These are phyloP conservation scores for Limnanthes douglasii DNA, from an alignment of 345 rosid genomes.

Conservation along the genomic window DNA sequence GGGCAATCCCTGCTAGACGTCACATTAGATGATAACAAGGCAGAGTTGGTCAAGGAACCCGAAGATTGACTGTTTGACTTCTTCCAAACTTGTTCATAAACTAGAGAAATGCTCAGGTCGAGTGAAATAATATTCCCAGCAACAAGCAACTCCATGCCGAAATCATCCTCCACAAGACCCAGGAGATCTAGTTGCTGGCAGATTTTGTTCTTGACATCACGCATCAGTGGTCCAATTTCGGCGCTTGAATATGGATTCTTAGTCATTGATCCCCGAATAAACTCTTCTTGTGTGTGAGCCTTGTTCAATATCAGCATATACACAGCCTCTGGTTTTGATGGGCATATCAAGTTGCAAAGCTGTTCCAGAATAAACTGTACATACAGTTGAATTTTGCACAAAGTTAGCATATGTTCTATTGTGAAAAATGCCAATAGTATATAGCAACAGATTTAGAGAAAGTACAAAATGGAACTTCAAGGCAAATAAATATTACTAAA, in stretches of 20 bases:
- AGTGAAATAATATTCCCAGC: conserved; percentile 97
- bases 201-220: conserved; percentile 95
- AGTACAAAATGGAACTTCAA: too few relatives aligned
- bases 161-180: conserved; percentile 91
- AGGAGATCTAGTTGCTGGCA: conserved; percentile 86
- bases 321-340: conserved; percentile 91
- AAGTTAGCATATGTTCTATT: too few relatives aligned
- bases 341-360: conserved; percentile 97
- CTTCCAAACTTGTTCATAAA: conserved; percentile 98
- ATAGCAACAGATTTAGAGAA: too few relatives aligned
- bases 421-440: too few relatives aligned
- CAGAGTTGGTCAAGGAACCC: conserved; percentile 34
- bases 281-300: conserved; percentile 96
- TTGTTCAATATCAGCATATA: conserved; percentile 79
- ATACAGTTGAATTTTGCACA: conserved; percentile 16
- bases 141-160: conserved; percentile 89
- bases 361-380: conserved; percentile 95
- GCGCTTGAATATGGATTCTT: conserved; percentile 96
- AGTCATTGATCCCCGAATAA: conserved; percentile 97
- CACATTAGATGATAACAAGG: conserved; percentile 46
- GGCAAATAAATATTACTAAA: too few relatives aligned
- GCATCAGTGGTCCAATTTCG: conserved; percentile 97
- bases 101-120: conserved; percentile 93
- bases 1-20: conserved; percentile 57
- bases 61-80: conserved; percentile 74